Percentiles rank a stretch among this genome's conserved stretches.
Conservation (phyloP, 108 stramenopile genomes). For the Epithemia pelagica region DNA sequence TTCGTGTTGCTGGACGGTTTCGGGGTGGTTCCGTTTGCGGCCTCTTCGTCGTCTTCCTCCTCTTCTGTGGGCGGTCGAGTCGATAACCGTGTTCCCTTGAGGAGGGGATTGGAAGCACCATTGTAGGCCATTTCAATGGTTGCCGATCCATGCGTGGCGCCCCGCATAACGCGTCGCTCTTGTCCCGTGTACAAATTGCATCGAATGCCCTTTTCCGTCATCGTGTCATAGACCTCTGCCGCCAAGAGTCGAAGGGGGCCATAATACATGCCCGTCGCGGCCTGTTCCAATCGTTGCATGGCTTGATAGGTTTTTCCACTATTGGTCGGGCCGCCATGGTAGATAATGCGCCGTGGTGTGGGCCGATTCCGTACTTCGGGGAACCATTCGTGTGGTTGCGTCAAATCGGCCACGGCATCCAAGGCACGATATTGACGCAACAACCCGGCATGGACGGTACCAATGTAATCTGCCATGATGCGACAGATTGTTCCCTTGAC, state of each 20-base stretch:
- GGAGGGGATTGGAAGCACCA: neutral
- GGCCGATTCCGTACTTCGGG: slow-evolving; percentile 43
- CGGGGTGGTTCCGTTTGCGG: neutral
- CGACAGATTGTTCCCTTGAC: neutral
- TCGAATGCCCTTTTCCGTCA: slow-evolving; percentile 75
- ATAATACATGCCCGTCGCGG: slow-evolving; percentile 77
- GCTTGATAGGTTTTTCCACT: slow-evolving; percentile 94
- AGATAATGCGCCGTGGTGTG: slow-evolving; percentile 55
- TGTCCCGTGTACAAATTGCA: slow-evolving; percentile 82
- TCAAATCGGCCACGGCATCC: slow-evolving; percentile 62
- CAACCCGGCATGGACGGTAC: slow-evolving; percentile 34
- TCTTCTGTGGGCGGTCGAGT: neutral
- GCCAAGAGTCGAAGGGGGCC: slow-evolving; percentile 95
- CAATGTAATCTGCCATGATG: slow-evolving; percentile 35
- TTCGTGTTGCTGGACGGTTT: neutral
- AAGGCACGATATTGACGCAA: slow-evolving; percentile 48
- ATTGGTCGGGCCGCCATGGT: slow-evolving; percentile 93
- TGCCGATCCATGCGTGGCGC: slow-evolving; percentile 69
- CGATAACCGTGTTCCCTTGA: neutral
- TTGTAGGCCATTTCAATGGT: slow-evolving; percentile 87
- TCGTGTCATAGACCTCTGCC: slow-evolving; percentile 84
- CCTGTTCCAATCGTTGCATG: slow-evolving; percentile 70
- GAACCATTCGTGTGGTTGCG: slow-evolving; percentile 77
- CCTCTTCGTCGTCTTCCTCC: neutral
- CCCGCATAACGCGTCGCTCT: slow-evolving; percentile 72